Evolutionary conservation across 805 yeast species (phyloP).

Genomic region (Saccharomycopsis olivae): DNA sequence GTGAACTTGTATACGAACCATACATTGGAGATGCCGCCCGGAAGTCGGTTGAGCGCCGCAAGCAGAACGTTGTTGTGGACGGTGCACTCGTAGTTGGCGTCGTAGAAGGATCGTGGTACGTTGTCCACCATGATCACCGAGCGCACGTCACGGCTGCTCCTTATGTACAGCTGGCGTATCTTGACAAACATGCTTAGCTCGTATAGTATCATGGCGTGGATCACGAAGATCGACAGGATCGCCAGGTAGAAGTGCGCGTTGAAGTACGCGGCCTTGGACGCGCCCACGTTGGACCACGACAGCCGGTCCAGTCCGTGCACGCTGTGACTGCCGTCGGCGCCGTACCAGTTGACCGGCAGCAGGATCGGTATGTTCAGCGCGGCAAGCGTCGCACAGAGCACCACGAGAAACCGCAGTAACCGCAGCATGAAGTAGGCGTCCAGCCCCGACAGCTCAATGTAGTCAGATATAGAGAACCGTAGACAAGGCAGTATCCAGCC

Average conservation of each 20-base stretch:
- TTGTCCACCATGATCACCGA: slow-evolving; percentile 33
- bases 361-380: slow-evolving; percentile 46
- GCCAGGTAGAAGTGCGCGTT: slow-evolving; percentile 57
- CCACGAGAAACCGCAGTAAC: slow-evolving; percentile 40
- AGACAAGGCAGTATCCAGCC: slow-evolving; percentile 45
- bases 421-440: slow-evolving; percentile 71
- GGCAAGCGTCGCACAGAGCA: slow-evolving; percentile 44
- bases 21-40: slow-evolving; percentile 44
- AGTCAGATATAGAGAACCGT: slow-evolving; percentile 31
- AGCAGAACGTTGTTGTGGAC: slow-evolving; percentile 19
- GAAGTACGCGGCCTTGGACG: slow-evolving; percentile 36
- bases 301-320: slow-evolving; percentile 50
- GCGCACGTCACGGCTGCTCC: slow-evolving; percentile 23
- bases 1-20: slow-evolving; percentile 47
- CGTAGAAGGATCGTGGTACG: slow-evolving; percentile 30
- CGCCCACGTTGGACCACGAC: slow-evolving; percentile 62
- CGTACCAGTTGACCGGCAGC: slow-evolving; percentile 46
- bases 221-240: slow-evolving; percentile 40
- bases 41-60: slow-evolving; percentile 27
- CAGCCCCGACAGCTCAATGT: slow-evolving; percentile 40
- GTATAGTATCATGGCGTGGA: slow-evolving; percentile 42
- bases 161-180: slow-evolving; percentile 35
- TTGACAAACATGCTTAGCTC: slow-evolving; percentile 46
- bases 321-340: slow-evolving; percentile 21
- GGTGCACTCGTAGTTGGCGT: slow-evolving; percentile 13